A percentile compares a stretch with the other conserved stretches of the same genome.
Conservation (phyloP, 1,284 basidiomycete genomes). For the Papiliotrema terrestris region DNA sequence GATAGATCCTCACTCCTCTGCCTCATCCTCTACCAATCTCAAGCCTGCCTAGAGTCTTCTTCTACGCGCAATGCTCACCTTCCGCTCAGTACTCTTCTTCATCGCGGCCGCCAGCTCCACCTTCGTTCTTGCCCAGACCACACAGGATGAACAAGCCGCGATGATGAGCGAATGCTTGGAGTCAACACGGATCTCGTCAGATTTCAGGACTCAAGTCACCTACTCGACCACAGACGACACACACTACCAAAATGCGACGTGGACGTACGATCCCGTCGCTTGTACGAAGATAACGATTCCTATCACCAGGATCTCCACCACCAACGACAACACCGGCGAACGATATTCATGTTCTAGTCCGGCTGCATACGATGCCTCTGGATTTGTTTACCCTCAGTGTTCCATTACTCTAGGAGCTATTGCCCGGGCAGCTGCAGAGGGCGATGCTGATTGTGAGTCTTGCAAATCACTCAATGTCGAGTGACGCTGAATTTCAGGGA, state of each 20-base stretch:
- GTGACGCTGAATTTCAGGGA: neutral
- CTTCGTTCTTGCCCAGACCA: no score
- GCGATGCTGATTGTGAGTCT: neutral
- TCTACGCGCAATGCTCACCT: no score
- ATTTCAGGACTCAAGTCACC: neutral
- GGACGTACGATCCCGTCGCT: neutral
- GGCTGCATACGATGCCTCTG: neutral
- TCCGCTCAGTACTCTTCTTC: no score
- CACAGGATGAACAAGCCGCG: no score
- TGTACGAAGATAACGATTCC: neutral
- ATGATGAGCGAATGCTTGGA: no score
- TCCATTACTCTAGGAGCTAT: neutral
- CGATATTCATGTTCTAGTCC: neutral
- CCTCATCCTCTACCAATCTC: no score
- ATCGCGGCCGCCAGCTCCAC: no score
- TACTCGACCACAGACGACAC: neutral
- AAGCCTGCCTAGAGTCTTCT: no score
- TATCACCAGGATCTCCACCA: neutral
- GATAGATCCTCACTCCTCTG: no score
- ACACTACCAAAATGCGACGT: neutral
- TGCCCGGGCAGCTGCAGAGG: neutral
- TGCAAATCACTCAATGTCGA: neutral
- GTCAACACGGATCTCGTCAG: no score
- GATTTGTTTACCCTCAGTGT: neutral
- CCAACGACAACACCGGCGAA: neutral